phyloP scores from a whole-genome alignment of 2,329 filamentous ascomycete genomes.

The Emergomyces orientalis region DNA sequence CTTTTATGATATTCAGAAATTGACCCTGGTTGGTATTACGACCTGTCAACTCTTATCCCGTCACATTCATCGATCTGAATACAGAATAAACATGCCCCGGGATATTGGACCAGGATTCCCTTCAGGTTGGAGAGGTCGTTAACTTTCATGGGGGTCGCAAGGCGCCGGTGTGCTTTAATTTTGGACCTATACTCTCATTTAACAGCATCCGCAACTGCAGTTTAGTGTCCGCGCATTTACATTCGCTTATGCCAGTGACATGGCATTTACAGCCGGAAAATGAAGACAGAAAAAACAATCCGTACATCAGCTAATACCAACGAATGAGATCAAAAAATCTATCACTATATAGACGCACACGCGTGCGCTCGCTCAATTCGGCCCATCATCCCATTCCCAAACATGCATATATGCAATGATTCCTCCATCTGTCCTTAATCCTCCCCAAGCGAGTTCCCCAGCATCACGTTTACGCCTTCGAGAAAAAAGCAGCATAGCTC shows the following conservation, averaged over 20 bases:
- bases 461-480: background rate
- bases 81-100: background rate
- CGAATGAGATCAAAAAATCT: background rate
- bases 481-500: constrained; percentile 15
- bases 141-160: background rate
- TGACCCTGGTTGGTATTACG: background rate
- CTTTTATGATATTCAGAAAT: background rate
- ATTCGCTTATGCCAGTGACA: background rate
- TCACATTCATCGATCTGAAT: background rate
- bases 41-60: background rate
- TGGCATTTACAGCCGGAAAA: background rate
- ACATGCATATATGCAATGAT: background rate
- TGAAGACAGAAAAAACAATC: background rate
- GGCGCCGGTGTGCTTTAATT: background rate
- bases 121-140: background rate
- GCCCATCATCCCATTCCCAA: background rate
- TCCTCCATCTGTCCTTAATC: background rate
- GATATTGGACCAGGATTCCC: background rate
- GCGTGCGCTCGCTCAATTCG: background rate
- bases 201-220: background rate
- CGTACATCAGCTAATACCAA: background rate
- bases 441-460: no score
- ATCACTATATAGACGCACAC: background rate
- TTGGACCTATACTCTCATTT: background rate
- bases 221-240: background rate